Percentiles rank a stretch among this genome's conserved stretches.
phyloP scores from a whole-genome alignment of 2,329 filamentous ascomycete genomes.

The Sarocladiaceae sp. region DNA sequence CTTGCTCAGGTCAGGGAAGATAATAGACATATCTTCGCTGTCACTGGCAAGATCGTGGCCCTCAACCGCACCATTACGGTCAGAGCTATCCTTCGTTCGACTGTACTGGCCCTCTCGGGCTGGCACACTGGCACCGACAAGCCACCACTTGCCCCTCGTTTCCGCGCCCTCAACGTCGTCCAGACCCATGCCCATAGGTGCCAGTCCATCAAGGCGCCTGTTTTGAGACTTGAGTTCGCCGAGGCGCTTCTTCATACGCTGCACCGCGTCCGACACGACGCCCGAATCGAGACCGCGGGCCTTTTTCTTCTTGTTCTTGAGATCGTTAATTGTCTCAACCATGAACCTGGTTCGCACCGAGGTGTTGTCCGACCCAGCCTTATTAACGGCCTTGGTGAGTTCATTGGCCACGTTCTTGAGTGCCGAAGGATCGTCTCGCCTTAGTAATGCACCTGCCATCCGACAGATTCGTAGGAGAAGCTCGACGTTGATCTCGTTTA shows the following conservation, averaged over 20 bases:
- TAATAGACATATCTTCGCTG: conserved; percentile 40
- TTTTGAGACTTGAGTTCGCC: conserved; percentile 61
- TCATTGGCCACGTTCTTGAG: conserved; percentile 83
- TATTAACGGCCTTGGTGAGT: conserved; percentile 64
- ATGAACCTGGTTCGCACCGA: conserved; percentile 93
- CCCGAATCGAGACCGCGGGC: conserved; percentile 63
- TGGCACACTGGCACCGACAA: conserved; percentile 89
- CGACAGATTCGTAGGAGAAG: conserved; percentile 79
- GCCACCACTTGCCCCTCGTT: conserved; percentile 95
- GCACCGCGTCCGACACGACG: conserved; percentile 73
- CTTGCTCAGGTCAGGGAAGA: conserved; percentile 60
- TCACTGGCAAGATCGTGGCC: conserved; percentile 20
- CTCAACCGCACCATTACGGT: conserved; percentile 20
- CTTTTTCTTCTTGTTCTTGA: conserved; percentile 91
- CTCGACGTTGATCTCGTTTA: conserved; percentile 85
- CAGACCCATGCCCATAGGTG: conserved; percentile 76
- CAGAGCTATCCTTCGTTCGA: conserved; percentile 1
- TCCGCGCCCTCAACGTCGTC: conserved; percentile 77
- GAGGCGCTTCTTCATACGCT: conserved; percentile 81
- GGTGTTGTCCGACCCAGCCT: conserved; percentile 61
- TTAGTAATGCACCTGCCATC: conserved; percentile 72
- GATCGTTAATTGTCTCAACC: conserved; percentile 90
- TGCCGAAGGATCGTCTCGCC: conserved; percentile 80
- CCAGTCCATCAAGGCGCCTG: conserved; percentile 61
- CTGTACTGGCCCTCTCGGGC: conserved; percentile 12